phyloP scores from a whole-genome alignment of 331 rosid species.

The Malus hybrid region DNA sequence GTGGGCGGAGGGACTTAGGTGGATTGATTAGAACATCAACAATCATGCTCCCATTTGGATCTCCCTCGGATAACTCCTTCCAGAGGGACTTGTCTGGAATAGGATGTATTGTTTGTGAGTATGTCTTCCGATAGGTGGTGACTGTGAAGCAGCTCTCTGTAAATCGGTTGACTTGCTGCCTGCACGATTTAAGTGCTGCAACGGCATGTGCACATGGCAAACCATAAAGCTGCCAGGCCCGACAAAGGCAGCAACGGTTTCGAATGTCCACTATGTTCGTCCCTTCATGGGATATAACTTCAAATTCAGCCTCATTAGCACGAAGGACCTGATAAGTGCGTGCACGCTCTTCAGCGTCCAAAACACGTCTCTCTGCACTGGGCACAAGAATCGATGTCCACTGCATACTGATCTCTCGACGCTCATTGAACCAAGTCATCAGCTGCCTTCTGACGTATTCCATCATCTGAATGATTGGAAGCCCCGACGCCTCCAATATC shows the following conservation, averaged over 20 bases:
- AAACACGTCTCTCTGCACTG: constrained; percentile 67
- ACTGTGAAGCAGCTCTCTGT: constrained; percentile 86
- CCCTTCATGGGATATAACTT: constrained; percentile 83
- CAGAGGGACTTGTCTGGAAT: constrained; percentile 81
- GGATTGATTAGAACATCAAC: constrained; percentile 54
- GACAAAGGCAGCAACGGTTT: constrained; percentile 76
- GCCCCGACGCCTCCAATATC: constrained; percentile 84
- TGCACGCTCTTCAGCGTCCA: constrained; percentile 78
- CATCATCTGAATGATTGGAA: constrained; percentile 91
- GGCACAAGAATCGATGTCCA: constrained; percentile 94
- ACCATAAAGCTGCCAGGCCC: constrained; percentile 89
- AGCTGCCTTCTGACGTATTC: constrained; percentile 90
- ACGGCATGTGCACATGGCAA: constrained; percentile 93
- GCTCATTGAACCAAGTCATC: constrained; percentile 90
- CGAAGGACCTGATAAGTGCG: constrained; percentile 89
- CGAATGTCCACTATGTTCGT: constrained; percentile 75
- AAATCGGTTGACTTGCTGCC: constrained; percentile 85
- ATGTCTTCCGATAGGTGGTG: constrained; percentile 79
- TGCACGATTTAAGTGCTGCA: constrained; percentile 83
- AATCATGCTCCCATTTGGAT: constrained; percentile 32
- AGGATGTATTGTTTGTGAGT: constrained; percentile 85
- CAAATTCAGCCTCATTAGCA: constrained; percentile 88
- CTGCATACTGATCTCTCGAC: constrained; percentile 92
- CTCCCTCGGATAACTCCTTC: constrained; percentile 67
- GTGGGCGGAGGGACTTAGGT: constrained; percentile 79